Percentiles rank a stretch among this genome's conserved stretches.
Conservation (phyloP, 495 filamentous ascomycete genomes). For the Podospora bellae-mahoneyi region DNA sequence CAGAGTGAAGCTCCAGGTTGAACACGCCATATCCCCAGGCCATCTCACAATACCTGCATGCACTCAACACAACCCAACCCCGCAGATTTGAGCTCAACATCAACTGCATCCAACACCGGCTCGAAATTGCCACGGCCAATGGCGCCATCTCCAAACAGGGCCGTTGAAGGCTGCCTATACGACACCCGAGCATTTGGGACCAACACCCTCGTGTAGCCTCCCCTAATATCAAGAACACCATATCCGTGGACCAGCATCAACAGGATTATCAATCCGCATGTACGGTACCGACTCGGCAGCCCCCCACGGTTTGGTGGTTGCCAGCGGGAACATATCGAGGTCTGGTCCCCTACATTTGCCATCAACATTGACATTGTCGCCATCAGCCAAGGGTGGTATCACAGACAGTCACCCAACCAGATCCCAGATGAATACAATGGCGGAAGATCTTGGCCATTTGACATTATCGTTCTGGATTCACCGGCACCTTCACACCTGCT, state of each 20-base stretch:
- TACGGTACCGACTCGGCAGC: conserved; percentile 7
- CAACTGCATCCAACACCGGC: conserved; percentile 2
- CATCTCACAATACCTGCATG: conserved; percentile 9
- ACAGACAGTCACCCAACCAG: conserved; percentile 1
- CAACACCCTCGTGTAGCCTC: background rate
- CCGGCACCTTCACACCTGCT: no score
- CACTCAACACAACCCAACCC: conserved; percentile 1
- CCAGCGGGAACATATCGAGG: background rate
- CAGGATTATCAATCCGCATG: background rate
- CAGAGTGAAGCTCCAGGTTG: background rate
- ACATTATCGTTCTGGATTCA: conserved; percentile 1
- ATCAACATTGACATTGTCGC: conserved; percentile 6
- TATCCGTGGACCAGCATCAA: background rate
- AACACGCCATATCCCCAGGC: conserved; percentile 10
- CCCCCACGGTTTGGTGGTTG: conserved; percentile 4
- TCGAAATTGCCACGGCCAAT: conserved; percentile 7
- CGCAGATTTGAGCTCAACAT: background rate
- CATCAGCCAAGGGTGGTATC: conserved; percentile 9
- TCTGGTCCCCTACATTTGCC: conserved; percentile 5
- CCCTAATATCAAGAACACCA: background rate
- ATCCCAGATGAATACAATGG: background rate
- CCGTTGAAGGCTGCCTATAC: background rate
- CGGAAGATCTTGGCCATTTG: conserved; percentile 7
- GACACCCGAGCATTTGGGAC: background rate
- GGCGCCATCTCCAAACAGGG: background rate